A percentile compares a stretch with the other conserved stretches of the same genome.
phyloP scores from a whole-genome alignment of 2,329 filamentous ascomycete species.

The Arthrinium phaeospermum region DNA sequence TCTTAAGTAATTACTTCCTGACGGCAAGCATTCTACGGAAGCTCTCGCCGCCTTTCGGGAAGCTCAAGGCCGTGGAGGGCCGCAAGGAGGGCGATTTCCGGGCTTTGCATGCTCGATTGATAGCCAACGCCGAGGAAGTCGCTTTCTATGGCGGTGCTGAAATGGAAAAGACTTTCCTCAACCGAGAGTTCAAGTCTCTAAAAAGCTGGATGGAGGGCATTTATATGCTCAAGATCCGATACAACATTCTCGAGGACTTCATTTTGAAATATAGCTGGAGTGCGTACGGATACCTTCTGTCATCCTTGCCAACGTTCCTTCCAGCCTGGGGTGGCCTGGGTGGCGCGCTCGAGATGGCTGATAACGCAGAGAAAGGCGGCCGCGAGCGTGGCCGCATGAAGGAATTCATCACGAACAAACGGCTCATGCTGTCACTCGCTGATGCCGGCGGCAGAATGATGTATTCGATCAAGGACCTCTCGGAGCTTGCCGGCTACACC shows the following conservation, averaged over 20 bases:
- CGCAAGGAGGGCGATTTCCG: conserved; percentile 95
- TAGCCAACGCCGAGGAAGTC: conserved; percentile 96
- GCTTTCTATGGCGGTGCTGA: conserved; percentile 96
- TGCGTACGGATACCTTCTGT: conserved; percentile 92
- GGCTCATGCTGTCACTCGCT: conserved; percentile 94
- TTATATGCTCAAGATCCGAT: conserved; percentile 95
- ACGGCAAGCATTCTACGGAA: conserved; percentile 89
- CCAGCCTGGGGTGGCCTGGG: conserved; percentile 91
- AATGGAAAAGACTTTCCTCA: conserved; percentile 91
- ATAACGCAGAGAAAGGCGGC: conserved; percentile 54
- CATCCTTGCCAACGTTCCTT: conserved; percentile 90
- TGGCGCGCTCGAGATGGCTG: conserved; percentile 70
- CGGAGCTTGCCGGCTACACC: conserved; percentile 93
- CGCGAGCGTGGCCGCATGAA: conserved; percentile 90
- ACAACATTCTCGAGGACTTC: conserved; percentile 99
- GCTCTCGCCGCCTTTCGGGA: conserved; percentile 93
- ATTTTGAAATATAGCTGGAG: conserved; percentile 99
- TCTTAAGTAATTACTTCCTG: conserved; percentile 91
- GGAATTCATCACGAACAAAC: conserved; percentile 98
- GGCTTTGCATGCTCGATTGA: conserved; percentile 85
- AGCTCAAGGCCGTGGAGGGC: conserved; percentile 94
- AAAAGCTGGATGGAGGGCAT: conserved; percentile 98
- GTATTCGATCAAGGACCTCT: conserved; percentile 99
- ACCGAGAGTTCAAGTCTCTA: conserved; percentile 89
- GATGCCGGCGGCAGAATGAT: conserved; percentile 98